Evolutionary conservation across 164 flowering plant genomes (phyloP), one percentile per base, ranked within the genome.

Genomic region (Protea cynaroides): DNA sequence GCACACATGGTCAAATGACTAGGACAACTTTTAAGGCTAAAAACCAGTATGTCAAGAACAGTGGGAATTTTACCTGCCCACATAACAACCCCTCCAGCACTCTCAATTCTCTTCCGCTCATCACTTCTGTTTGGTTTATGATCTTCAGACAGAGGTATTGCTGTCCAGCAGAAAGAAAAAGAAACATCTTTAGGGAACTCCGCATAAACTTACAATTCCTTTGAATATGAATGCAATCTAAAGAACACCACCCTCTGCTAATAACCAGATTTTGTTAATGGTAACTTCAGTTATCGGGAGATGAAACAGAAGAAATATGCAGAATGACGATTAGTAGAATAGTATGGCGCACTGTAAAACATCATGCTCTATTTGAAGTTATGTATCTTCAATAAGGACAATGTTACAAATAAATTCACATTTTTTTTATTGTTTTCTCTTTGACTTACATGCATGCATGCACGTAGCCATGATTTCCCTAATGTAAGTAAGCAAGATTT

Each of bases 71-170:
- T 74, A 88, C 99, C 99, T 70, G 99, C 97, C 99, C 99, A 91
- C 96, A 94, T 89, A 3, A 94, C 94, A 68, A 92, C 84, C 59
- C 99, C 99, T 47, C 99, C 99, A 61, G 99, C 99, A 81, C 62
- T 84, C 71, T 94, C 99, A 75, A 94, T 94, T 81, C 99, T 83
- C 84, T 82, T 89, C 68, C 99, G 78, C 71, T 94, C 99, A 69
- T 94, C 99, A 76, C 78, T 85, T 81, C 99, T 82, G 60, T 91
- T 94, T 58, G 99, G 99, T 66, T 94, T 94, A 71, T 94, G 99
- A 79, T 94, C 99, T 58, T 94, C 97, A 54, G 99, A 94, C 8
- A 92, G 90, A 64, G 99, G 76, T 65, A 89, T 88, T 22, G 99
- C 99, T 94, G 86, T 57, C 69, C 63, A 71, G 40, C 47, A 65